Evolutionary conservation across 1,284 basidiomycete genomes (phyloP), one percentile per base, ranked within the genome.

Genomic region (Puccinia triticina): DNA sequence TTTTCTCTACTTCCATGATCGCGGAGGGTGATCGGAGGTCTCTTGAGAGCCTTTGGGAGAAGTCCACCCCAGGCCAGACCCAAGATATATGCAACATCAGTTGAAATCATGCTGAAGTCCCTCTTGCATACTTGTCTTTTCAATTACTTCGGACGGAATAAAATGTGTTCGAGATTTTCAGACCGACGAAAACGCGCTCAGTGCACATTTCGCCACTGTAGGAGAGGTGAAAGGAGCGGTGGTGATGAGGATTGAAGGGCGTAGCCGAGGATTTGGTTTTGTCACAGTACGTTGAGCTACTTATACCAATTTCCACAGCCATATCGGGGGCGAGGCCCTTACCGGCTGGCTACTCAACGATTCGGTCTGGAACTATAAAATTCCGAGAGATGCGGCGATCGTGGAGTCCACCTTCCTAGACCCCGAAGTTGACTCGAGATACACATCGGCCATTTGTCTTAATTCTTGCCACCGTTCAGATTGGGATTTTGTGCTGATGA

Each of bases 251-350:
- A 79, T 7, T 34, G 77, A 79, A 37, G 77, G 77, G 16, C 77
- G 77, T 37, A 79, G 77, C 48, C 40, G 77, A 50, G 77, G 77
- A 18, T 79, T 79, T 57, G 77, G 77, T n/a, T 79, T 79, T 71
- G 66, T 79, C 37, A 79, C 77, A 8, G 77, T 79, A 48, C 43
- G 77, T 57, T 26, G 1, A 53, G 18, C 5, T 5, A 50, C n/a
- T 50, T 50, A 5, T 29, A 8, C 37, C 66, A 69, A 26, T 26
- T 69, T 26, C 26, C 46, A 18, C 66, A 69, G 66, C 7, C 21
- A 11, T 69, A 40, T 40, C 66, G 16, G 2, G 48, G 18, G 48
- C 48, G 48, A 50, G 48, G 18, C 48, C 48, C 48, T 50, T 50
- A 50, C 18, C 10, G 48, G n/a, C 55, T 57, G n/a, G 23, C 26